These are phyloP conservation scores for Arctium minus DNA, from an alignment of 129 eudicot genomes.

Conservation along the genomic window DNA sequence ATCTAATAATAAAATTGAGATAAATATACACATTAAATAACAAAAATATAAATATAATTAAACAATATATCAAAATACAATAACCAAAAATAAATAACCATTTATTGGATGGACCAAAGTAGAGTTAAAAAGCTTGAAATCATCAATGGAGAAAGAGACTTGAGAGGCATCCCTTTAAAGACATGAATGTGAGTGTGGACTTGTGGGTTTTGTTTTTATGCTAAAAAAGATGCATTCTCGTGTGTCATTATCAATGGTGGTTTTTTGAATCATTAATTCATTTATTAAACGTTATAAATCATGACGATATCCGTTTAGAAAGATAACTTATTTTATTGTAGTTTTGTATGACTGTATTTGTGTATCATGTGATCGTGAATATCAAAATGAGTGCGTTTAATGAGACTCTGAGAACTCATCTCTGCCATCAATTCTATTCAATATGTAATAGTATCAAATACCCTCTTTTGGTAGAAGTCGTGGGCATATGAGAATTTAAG, in stretches of 20 bases:
- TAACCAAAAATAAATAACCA: too few relatives aligned
- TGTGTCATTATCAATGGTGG: not conserved
- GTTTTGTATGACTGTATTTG: too few relatives aligned
- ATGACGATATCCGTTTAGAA: not conserved
- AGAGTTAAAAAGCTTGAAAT: not conserved
- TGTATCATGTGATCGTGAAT: not conserved
- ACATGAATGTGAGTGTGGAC: not conserved
- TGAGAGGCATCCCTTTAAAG: not conserved
- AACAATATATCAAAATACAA: not conserved
- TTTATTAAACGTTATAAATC: not conserved
- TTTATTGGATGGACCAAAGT: not conserved
- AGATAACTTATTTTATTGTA: not conserved
- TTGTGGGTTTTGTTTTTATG: constrained; percentile 5
- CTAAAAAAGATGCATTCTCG: not conserved
- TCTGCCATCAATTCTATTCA: not conserved
- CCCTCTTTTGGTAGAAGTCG: too few relatives aligned
- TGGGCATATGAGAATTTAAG: too few relatives aligned
- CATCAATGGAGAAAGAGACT: constrained; percentile 10
- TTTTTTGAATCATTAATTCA: not conserved
- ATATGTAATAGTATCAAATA: too few relatives aligned
- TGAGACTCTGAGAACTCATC: not conserved
- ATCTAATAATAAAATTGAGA: not conserved
- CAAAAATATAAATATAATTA: not conserved
- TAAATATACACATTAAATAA: not conserved
- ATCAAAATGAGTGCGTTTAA: not conserved